phyloP scores from a whole-genome alignment of 106 monocot species.

The Allium cepa region DNA sequence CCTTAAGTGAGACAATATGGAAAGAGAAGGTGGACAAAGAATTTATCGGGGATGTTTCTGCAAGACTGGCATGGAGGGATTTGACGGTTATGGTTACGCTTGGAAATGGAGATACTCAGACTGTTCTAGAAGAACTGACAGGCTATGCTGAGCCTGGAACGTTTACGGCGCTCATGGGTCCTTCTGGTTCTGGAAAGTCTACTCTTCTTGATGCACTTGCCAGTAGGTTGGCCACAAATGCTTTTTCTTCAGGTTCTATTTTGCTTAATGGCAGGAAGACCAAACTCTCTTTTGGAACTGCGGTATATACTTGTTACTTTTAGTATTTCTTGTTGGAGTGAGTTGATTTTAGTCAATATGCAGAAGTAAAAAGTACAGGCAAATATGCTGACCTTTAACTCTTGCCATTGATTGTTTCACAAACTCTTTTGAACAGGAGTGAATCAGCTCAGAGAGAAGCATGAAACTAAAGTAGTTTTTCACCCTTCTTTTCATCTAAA shows the following conservation, averaged over 20 bases:
- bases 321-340: too few species aligned
- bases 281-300: slow-evolving; percentile 67
- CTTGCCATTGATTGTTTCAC: too few species aligned
- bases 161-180: slow-evolving; percentile 62
- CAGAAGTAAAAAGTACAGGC: too few species aligned
- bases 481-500: too few species aligned
- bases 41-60: slow-evolving; percentile 55
- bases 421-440: too few species aligned
- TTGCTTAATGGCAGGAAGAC: slow-evolving; percentile 60
- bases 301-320: slow-evolving; percentile 21
- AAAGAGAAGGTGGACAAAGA: slow-evolving; percentile 48
- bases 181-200: slow-evolving; percentile 78
- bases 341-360: too few species aligned
- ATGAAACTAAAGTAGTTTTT: too few species aligned
- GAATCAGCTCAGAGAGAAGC: too few species aligned
- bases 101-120: slow-evolving; percentile 39
- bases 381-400: too few species aligned
- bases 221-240: slow-evolving; percentile 59
- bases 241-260: slow-evolving; percentile 52
- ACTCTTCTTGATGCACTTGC: slow-evolving; percentile 65
- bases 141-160: slow-evolving; percentile 70
- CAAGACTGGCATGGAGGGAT: slow-evolving; percentile 70
- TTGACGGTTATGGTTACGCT: slow-evolving; percentile 53
- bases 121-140: slow-evolving; percentile 48
- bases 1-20: slow-evolving; percentile 70